A percentile compares a stretch with the other conserved stretches of the same genome.
Evolutionary conservation across 2,329 filamentous ascomycete genomes (phyloP).

Genomic region (Nemania sp.): DNA sequence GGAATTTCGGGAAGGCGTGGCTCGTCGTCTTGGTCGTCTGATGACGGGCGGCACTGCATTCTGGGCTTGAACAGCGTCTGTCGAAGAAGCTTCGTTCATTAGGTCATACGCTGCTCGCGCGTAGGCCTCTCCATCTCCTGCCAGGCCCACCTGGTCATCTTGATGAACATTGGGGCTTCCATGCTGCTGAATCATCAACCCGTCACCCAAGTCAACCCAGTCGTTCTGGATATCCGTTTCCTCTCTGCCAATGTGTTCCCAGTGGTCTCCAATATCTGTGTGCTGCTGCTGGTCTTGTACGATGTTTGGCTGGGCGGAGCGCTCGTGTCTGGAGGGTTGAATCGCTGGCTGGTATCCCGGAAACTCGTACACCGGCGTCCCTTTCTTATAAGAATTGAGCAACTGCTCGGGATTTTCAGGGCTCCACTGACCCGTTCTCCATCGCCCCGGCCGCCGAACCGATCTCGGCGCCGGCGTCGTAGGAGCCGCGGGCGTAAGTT

Average conservation of each 20-base stretch:
- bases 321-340: too few relatives aligned
- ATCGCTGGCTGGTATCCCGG: too few relatives aligned
- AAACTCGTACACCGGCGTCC: slow-evolving; percentile 27
- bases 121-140: not conserved
- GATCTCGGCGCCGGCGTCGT: not conserved
- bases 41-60: too few relatives aligned
- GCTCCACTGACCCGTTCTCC: slow-evolving; percentile 1
- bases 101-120: not conserved
- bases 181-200: not conserved
- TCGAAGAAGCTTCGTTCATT: not conserved
- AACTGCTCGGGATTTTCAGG: slow-evolving; percentile 22
- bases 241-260: too few relatives aligned
- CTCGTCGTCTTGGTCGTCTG: too few relatives aligned
- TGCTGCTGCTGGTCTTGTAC: too few relatives aligned
- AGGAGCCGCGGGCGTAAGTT: not conserved
- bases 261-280: too few relatives aligned
- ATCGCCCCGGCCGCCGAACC: not conserved
- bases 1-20: too few relatives aligned
- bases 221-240: not conserved
- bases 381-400: slow-evolving; percentile 28
- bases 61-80: too few relatives aligned
- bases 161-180: too few relatives aligned
- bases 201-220: slow-evolving; percentile 7
- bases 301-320: too few relatives aligned
- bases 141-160: too few relatives aligned